A percentile compares a stretch with the other conserved stretches of the same genome.
Conservation (phyloP, 768 basidiomycete species). For the Lentinula guzmanii region DNA sequence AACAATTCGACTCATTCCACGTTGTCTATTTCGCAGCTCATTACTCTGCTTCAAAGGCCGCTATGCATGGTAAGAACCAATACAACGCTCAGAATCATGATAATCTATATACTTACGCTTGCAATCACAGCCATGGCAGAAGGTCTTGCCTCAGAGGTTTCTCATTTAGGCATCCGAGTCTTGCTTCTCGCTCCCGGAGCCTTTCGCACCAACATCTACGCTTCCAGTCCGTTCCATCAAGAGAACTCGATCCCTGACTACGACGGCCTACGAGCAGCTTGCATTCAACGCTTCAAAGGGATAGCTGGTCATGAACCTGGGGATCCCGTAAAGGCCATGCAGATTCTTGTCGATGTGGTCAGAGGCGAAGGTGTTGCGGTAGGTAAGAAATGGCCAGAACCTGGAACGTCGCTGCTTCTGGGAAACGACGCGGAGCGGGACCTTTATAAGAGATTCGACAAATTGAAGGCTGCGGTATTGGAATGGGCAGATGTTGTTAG, state of each 20-base stretch:
- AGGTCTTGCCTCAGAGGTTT: background rate
- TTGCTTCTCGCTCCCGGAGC: conserved; percentile 4
- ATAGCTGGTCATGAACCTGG: conserved; percentile 46
- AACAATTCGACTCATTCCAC: background rate
- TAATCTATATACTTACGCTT: background rate
- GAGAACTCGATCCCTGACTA: conserved; percentile 42
- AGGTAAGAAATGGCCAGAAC: conserved; percentile 37
- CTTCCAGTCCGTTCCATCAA: conserved; percentile 19
- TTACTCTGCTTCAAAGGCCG: conserved; percentile 3
- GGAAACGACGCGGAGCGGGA: conserved; percentile 51
- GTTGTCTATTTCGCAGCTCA: background rate
- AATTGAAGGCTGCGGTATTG: conserved; percentile 38
- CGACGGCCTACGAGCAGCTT: conserved; percentile 32
- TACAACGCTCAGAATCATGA: background rate
- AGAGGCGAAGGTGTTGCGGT: conserved; percentile 44
- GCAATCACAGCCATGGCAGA: background rate
- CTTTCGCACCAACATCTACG: conserved; percentile 3
- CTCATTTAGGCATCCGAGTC: background rate
- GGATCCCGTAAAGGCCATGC: conserved; percentile 56
- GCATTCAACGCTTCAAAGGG: conserved; percentile 22
- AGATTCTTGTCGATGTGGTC: conserved; percentile 39
- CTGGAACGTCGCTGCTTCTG: conserved; percentile 33
- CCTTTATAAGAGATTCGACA: conserved; percentile 39
- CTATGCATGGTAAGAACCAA: background rate
- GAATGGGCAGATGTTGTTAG: conserved; percentile 49